A percentile compares a stretch with the other conserved stretches of the same genome.
These are phyloP conservation scores for Penicillium sp. DNA, from an alignment of 2,329 filamentous ascomycete genomes.

Conservation along the genomic window DNA sequence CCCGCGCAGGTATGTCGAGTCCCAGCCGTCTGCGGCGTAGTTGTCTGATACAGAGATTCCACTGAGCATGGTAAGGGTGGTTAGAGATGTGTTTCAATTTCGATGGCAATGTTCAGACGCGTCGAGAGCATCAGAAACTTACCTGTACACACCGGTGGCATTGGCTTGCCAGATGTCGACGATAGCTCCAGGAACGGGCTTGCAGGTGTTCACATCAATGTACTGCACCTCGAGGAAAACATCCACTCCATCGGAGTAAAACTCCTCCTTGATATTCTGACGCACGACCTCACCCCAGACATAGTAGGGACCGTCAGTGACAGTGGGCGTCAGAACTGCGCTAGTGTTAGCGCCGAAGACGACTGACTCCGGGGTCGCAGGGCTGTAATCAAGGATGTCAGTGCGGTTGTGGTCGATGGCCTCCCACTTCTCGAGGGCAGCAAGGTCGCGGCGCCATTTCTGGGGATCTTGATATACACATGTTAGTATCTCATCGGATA, in stretches of 20 bases:
- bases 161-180: constrained; percentile 50
- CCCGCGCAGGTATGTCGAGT: constrained; percentile 49
- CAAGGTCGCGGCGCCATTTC: constrained; percentile 35
- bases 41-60: constrained; percentile 28
- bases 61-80: constrained; percentile 10
- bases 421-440: constrained; percentile 39
- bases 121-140: constrained; percentile 10
- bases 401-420: constrained; percentile 40
- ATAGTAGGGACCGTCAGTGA: constrained; percentile 47
- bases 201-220: constrained; percentile 47
- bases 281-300: constrained; percentile 45
- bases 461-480: constrained; percentile 13
- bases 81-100: not conserved
- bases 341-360: constrained; percentile 44
- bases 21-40: constrained; percentile 29
- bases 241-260: constrained; percentile 40
- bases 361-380: constrained; percentile 26
- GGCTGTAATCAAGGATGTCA: constrained; percentile 22
- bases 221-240: constrained; percentile 46
- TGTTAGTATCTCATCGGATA: not conserved
- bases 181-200: constrained; percentile 36
- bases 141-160: constrained; percentile 46
- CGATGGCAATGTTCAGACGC: not conserved
- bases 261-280: constrained; percentile 39
- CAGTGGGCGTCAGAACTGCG: constrained; percentile 43